Percentiles rank a stretch among this genome's conserved stretches.
Conservation (phyloP, 163 green algal species). For the Prototheca stagnorum region DNA sequence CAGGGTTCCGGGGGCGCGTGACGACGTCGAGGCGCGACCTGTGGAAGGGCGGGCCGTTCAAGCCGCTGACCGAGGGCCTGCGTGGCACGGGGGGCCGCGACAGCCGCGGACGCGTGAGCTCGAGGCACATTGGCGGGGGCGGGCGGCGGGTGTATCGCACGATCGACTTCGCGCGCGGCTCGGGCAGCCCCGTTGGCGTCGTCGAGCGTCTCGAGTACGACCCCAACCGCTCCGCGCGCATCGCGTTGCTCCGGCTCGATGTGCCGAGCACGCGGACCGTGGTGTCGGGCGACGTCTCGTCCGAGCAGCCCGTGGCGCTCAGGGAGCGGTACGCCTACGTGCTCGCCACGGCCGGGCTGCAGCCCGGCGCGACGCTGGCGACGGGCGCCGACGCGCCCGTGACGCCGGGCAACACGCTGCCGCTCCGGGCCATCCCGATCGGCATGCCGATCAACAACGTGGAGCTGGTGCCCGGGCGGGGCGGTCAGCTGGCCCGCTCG, state of each 20-base stretch:
- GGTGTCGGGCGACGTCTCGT: not conserved
- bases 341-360: conserved; percentile 51
- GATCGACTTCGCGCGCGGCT: conserved; percentile 44
- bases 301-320: not conserved
- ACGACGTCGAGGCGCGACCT: conserved; percentile 44
- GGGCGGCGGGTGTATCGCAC: conserved; percentile 42
- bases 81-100: conserved; percentile 58
- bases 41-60: conserved; percentile 64
- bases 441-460: conserved; percentile 71
- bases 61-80: conserved; percentile 44
- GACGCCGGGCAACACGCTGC: conserved; percentile 55
- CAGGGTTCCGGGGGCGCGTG: conserved; percentile 34
- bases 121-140: conserved; percentile 58
- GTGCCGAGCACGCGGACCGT: too few species aligned
- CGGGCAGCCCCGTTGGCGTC: conserved; percentile 12
- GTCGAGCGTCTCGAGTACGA: conserved; percentile 86
- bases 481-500: conserved; percentile 49
- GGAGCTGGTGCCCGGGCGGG: conserved; percentile 58
- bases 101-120: conserved; percentile 50
- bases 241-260: conserved; percentile 67
- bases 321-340: conserved; percentile 45
- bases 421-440: conserved; percentile 58
- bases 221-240: conserved; percentile 67
- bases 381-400: conserved; percentile 42
- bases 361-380: conserved; percentile 37